phyloP scores from a whole-genome alignment of 2,329 filamentous ascomycete species.

The Coniochaeta sp. region DNA sequence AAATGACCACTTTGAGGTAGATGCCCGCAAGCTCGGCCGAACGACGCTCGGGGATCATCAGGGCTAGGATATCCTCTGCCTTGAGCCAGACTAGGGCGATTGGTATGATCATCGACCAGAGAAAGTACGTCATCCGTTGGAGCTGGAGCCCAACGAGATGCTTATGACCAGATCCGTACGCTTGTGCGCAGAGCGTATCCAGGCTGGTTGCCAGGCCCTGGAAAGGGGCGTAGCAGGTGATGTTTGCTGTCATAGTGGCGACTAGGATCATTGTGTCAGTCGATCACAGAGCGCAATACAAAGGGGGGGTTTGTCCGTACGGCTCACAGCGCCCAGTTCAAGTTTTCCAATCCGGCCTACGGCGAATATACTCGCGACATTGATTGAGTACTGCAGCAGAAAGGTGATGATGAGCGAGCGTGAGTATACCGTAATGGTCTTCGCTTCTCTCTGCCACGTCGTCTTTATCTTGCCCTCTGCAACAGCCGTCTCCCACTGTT shows the following conservation, averaged over 20 bases:
- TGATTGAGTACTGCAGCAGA: constrained; percentile 74
- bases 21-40: constrained; percentile 65
- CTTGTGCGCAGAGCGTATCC: constrained; percentile 89
- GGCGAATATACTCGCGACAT: constrained; percentile 73
- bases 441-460: constrained; percentile 84
- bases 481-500: constrained; percentile 82
- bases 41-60: constrained; percentile 63
- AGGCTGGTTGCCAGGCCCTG: constrained; percentile 84
- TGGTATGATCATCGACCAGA: constrained; percentile 64
- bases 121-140: constrained; percentile 73
- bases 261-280: constrained; percentile 52
- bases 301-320: constrained; percentile 17
- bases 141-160: constrained; percentile 80
- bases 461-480: constrained; percentile 74
- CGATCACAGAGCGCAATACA: background rate
- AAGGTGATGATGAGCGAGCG: constrained; percentile 67
- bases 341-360: constrained; percentile 69
- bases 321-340: constrained; percentile 58
- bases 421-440: constrained; percentile 68
- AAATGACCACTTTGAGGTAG: constrained; percentile 63
- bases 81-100: constrained; percentile 63
- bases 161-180: constrained; percentile 85
- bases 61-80: constrained; percentile 55
- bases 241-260: constrained; percentile 73
- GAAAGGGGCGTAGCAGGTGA: constrained; percentile 69